A percentile compares a stretch with the other conserved stretches of the same genome.
These are phyloP conservation scores for Dillenia turbinata DNA, from an alignment of 164 flowering plant species.

Conservation along the genomic window DNA sequence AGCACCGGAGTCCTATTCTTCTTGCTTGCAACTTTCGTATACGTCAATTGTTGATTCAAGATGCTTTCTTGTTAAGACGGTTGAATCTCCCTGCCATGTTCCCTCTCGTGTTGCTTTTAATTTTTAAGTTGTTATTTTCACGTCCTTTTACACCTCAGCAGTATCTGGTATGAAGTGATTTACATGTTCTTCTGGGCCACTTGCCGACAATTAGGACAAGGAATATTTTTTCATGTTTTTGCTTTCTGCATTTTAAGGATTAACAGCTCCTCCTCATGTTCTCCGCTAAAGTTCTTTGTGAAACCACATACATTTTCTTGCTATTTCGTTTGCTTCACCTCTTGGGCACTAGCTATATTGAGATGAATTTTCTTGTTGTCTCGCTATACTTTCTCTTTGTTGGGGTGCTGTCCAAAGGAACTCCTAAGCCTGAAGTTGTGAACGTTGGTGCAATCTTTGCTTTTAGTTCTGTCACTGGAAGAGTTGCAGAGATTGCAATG, in stretches of 20 bases:
- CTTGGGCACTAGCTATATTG: neutral
- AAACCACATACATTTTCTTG: no score
- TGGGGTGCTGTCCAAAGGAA: slow-evolving; percentile 11
- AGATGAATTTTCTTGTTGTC: neutral
- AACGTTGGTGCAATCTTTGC: slow-evolving; percentile 66
- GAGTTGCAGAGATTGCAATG: slow-evolving; percentile 60
- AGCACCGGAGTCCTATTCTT: neutral
- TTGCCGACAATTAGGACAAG: no score
- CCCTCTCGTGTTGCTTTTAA: neutral
- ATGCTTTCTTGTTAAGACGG: no score
- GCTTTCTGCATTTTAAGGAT: no score
- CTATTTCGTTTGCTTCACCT: no score
- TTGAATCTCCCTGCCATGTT: neutral
- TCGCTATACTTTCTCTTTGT: slow-evolving; percentile 6
- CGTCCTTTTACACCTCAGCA: no score
- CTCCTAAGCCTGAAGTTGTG: slow-evolving; percentile 23
- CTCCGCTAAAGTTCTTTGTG: no score
- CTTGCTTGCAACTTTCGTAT: neutral
- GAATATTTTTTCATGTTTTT: no score
- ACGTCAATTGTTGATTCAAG: neutral
- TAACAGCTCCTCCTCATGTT: no score
- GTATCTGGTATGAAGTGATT: no score
- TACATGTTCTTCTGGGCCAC: no score
- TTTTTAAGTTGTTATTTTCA: slow-evolving; percentile 1
- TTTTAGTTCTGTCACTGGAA: slow-evolving; percentile 38